Evolutionary conservation across 2,329 filamentous ascomycete genomes (phyloP).

Genomic region (Dothideomycetidae sp.): DNA sequence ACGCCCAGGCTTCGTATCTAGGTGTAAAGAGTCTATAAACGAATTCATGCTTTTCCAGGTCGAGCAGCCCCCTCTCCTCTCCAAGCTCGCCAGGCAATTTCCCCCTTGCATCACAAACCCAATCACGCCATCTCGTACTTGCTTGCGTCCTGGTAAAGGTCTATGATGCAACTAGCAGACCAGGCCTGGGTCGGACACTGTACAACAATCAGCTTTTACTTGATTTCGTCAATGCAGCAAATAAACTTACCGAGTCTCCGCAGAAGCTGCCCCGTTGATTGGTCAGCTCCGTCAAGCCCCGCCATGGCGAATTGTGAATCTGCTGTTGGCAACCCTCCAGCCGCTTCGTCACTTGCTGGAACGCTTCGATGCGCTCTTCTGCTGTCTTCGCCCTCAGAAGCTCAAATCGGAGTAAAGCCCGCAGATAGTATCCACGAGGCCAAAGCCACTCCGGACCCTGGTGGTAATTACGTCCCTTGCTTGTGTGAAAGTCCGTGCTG

Average conservation of each 20-base stretch:
- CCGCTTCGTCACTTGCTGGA: slow-evolving; percentile 83
- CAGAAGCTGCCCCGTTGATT: slow-evolving; percentile 79
- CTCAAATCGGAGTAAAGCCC: slow-evolving; percentile 84
- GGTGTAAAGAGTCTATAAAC: too few species aligned
- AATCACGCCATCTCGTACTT: slow-evolving; percentile 20
- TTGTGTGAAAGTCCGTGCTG: slow-evolving; percentile 75
- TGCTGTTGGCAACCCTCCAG: slow-evolving; percentile 73
- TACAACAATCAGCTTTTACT: slow-evolving; percentile 20
- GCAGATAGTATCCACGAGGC: slow-evolving; percentile 90
- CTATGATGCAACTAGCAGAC: slow-evolving; percentile 88
- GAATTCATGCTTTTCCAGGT: too few species aligned
- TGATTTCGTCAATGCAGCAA: slow-evolving; percentile 3
- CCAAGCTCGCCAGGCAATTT: too few species aligned
- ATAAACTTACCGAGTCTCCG: slow-evolving; percentile 61
- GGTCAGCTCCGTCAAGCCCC: slow-evolving; percentile 81
- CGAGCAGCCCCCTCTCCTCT: too few species aligned
- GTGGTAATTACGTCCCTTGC: slow-evolving; percentile 94
- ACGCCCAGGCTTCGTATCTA: too few species aligned
- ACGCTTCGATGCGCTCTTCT: slow-evolving; percentile 67
- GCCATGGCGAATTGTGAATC: slow-evolving; percentile 70
- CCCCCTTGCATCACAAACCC: too few species aligned
- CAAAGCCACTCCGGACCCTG: slow-evolving; percentile 97
- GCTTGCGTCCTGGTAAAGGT: slow-evolving; percentile 84
- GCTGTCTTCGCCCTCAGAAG: slow-evolving; percentile 53
- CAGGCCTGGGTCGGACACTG: slow-evolving; percentile 90